phyloP scores from a whole-genome alignment of 768 basidiomycete species.

The Guyanaporus albipodus region DNA sequence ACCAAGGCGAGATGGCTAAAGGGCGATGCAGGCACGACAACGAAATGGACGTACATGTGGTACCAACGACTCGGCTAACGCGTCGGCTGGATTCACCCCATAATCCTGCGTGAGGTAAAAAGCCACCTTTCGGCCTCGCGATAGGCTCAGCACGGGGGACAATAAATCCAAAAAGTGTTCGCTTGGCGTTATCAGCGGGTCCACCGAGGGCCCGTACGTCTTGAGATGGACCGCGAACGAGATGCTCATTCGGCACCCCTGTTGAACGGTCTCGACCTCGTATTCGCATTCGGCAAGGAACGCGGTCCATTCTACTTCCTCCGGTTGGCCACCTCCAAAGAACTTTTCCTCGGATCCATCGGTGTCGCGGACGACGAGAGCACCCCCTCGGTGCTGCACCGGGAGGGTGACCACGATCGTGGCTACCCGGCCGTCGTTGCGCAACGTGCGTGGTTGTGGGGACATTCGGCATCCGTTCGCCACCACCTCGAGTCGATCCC shows the following conservation, averaged over 20 bases:
- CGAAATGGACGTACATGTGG: slow-evolving; percentile 51
- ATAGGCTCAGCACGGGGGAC: slow-evolving; percentile 67
- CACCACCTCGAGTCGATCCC: slow-evolving; percentile 70
- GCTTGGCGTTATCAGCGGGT: slow-evolving; percentile 69
- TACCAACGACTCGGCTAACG: slow-evolving; percentile 64
- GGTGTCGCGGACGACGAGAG: slow-evolving; percentile 51
- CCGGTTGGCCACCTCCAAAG: slow-evolving; percentile 55
- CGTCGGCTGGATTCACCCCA: slow-evolving; percentile 63
- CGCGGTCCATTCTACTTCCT: slow-evolving; percentile 75
- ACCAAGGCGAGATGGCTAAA: slow-evolving; percentile 1
- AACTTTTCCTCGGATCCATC: slow-evolving; percentile 61
- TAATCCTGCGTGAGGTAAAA: slow-evolving; percentile 72
- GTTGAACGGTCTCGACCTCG: slow-evolving; percentile 66
- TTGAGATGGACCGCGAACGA: slow-evolving; percentile 70
- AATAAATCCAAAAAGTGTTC: slow-evolving; percentile 70
- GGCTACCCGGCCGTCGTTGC: slow-evolving; percentile 66
- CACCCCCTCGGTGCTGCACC: slow-evolving; percentile 68
- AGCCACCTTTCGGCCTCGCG: slow-evolving; percentile 66
- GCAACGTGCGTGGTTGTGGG: slow-evolving; percentile 47
- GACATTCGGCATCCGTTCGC: slow-evolving; percentile 56
- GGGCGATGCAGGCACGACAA: slow-evolving; percentile 9
- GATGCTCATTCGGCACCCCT: slow-evolving; percentile 65
- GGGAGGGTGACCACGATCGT: slow-evolving; percentile 74
- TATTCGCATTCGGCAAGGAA: slow-evolving; percentile 72
- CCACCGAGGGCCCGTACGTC: slow-evolving; percentile 59